Evolutionary conservation across 2,329 filamentous ascomycete genomes (phyloP).

Genomic region (Neonectria coccinea): DNA sequence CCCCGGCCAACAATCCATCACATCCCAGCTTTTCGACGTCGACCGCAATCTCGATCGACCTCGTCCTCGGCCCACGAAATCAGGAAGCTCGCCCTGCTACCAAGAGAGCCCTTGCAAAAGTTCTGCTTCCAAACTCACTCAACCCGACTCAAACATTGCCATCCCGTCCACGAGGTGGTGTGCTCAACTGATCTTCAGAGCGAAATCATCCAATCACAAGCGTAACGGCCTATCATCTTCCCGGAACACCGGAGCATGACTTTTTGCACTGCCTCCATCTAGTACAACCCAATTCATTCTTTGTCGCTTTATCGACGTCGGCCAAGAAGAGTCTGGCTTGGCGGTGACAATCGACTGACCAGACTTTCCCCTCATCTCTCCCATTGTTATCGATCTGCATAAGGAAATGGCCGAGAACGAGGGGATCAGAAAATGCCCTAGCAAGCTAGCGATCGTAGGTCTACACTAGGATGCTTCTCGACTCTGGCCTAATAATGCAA

Average conservation of each 20-base stretch:
- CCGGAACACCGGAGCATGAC: slow-evolving; percentile 21
- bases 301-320: not conserved
- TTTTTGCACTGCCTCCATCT: slow-evolving; percentile 26
- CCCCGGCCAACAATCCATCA: not conserved
- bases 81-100: slow-evolving; percentile 7
- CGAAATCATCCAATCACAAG: slow-evolving; percentile 4
- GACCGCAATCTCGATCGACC: not conserved
- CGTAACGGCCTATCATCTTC: not conserved
- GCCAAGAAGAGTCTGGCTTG: slow-evolving; percentile 12
- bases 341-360: slow-evolving; percentile 2
- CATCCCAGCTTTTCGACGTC: not conserved
- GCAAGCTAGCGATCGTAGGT: not conserved
- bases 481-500: not conserved
- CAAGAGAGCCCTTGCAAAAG: slow-evolving; percentile 1
- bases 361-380: not conserved
- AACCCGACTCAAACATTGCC: not conserved
- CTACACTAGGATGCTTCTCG: slow-evolving; percentile 19
- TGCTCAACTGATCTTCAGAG: not conserved
- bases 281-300: slow-evolving; percentile 12
- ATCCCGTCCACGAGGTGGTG: slow-evolving; percentile 11
- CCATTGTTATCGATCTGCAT: not conserved
- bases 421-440: not conserved
- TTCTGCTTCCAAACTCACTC: not conserved
- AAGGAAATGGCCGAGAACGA: slow-evolving; percentile 13
- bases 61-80: not conserved